These are phyloP conservation scores for Solanum paucissectum DNA, from an alignment of 257 asterid species.

Conservation along the genomic window DNA sequence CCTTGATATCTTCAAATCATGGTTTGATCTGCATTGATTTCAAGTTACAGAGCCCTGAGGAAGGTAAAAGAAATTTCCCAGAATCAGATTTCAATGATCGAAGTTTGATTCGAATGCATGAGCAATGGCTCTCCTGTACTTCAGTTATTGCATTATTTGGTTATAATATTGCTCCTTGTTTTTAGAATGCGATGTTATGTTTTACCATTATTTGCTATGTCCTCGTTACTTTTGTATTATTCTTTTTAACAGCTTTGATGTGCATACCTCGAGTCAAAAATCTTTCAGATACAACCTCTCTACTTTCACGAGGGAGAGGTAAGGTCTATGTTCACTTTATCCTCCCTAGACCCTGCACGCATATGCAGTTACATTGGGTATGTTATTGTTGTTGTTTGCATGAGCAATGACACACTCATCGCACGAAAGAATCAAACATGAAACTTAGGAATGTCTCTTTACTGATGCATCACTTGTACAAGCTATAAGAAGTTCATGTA, in stretches of 20 bases:
- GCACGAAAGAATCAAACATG: neutral
- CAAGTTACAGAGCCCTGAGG: neutral
- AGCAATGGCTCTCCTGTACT: neutral
- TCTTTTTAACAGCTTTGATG: neutral
- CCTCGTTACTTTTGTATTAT: neutral
- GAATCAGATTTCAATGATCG: neutral
- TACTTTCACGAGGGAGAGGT: neutral
- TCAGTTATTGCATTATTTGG: neutral
- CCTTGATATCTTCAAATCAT: conserved; percentile 63
- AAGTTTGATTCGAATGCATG: neutral
- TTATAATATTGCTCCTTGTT: neutral
- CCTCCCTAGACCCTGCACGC: neutral
- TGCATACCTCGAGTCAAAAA: neutral
- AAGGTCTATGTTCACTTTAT: neutral
- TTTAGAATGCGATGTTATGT: neutral
- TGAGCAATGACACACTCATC: neutral
- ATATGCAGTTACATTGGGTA: too few species aligned
- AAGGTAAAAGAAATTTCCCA: neutral
- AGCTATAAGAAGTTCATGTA: too few species aligned
- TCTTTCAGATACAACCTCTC: neutral
- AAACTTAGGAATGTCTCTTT: neutral
- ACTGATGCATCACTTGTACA: too few species aligned
- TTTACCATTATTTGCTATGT: neutral
- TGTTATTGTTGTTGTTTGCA: too few species aligned
- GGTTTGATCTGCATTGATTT: conserved; percentile 39